These are phyloP conservation scores for Ophiostoma novo-ulmi DNA, from an alignment of 2,329 filamentous ascomycete genomes.

Conservation along the genomic window DNA sequence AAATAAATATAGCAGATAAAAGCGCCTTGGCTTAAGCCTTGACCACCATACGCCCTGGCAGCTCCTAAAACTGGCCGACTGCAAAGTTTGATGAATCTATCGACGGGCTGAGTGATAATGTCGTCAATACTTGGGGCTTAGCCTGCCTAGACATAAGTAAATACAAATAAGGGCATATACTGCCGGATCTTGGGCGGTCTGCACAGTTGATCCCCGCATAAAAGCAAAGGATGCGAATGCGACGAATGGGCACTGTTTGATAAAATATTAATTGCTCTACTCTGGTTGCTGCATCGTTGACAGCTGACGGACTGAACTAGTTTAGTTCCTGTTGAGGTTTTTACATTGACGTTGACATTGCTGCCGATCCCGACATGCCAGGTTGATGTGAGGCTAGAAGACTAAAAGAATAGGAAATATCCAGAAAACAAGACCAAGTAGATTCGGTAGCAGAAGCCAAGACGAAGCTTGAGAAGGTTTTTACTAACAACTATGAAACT, in stretches of 20 bases:
- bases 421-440: neutral
- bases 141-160: neutral
- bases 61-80: neutral
- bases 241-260: neutral
- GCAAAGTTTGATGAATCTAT: neutral
- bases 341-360: neutral
- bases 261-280: too few species aligned
- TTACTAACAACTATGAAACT: neutral
- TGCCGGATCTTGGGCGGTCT: neutral
- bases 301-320: neutral
- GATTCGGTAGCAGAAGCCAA: neutral
- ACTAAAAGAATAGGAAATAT: neutral
- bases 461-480: neutral
- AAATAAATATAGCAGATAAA: neutral
- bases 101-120: neutral
- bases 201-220: neutral
- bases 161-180: constrained; percentile 4
- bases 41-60: neutral
- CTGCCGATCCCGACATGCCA: neutral
- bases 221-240: neutral
- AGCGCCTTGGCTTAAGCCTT: neutral
- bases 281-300: neutral
- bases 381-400: neutral
- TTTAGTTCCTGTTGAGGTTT: neutral
- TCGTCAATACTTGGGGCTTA: neutral